These are phyloP conservation scores for Tricladium varicosporioides DNA, from an alignment of 2,329 filamentous ascomycete species.

Conservation along the genomic window DNA sequence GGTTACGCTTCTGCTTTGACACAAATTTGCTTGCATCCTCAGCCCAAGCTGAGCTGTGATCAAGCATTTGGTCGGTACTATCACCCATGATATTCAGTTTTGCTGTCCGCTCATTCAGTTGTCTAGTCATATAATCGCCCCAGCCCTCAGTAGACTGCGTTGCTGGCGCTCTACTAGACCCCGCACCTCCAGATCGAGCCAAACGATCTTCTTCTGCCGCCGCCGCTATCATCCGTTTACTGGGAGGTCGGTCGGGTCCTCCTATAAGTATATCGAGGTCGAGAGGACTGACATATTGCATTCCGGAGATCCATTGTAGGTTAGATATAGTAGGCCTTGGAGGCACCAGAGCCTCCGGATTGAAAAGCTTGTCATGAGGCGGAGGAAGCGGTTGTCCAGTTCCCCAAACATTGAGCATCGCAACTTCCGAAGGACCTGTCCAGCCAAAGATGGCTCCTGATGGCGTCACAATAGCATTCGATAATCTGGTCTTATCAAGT, in stretches of 20 bases:
- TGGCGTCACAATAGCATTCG: conserved; percentile 67
- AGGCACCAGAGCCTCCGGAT: conserved; percentile 70
- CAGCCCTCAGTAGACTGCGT: conserved; percentile 52
- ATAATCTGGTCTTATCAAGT: conserved; percentile 71
- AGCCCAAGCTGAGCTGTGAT: conserved; percentile 79
- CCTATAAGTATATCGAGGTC: conserved; percentile 92
- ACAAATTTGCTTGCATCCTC: conserved; percentile 88
- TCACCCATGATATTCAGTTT: conserved; percentile 81
- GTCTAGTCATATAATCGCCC: conserved; percentile 79
- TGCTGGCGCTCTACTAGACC: conserved; percentile 31
- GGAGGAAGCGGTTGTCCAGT: conserved; percentile 62
- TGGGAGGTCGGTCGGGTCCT: conserved; percentile 81
- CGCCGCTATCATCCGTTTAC: conserved; percentile 83
- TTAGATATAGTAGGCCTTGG: conserved; percentile 91
- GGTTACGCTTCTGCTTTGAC: conserved; percentile 79
- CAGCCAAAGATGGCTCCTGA: conserved; percentile 84
- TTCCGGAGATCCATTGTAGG: conserved; percentile 94
- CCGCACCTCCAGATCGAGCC: conserved; percentile 40
- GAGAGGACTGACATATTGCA: conserved; percentile 80
- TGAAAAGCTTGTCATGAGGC: conserved; percentile 72
- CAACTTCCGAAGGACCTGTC: conserved; percentile 84
- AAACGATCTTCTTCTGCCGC: conserved; percentile 71
- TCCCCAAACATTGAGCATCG: conserved; percentile 82
- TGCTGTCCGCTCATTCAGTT: conserved; percentile 88
- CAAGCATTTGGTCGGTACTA: conserved; percentile 77